A percentile compares a stretch with the other conserved stretches of the same genome.
phyloP scores from a whole-genome alignment of 345 rosid species.

The Odontarrhena argentea region DNA sequence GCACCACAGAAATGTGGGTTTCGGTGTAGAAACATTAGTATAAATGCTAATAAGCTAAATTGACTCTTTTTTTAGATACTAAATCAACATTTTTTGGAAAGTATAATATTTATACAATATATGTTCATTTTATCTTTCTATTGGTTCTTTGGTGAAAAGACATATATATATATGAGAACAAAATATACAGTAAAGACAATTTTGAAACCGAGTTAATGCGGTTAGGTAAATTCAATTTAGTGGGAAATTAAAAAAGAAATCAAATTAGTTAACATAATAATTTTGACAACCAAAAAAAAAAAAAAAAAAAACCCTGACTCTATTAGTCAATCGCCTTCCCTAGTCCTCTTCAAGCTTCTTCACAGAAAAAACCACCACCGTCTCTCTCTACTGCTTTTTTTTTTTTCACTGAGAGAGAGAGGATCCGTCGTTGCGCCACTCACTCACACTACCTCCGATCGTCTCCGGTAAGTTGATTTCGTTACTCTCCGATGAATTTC shows the following conservation, averaged over 20 bases:
- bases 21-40: not conserved
- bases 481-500: slow-evolving; percentile 16
- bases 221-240: slow-evolving; percentile 23
- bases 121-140: too few relatives aligned
- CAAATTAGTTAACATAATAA: slow-evolving; percentile 9
- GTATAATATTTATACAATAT: too few relatives aligned
- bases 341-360: slow-evolving; percentile 33
- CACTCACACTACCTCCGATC: slow-evolving; percentile 35
- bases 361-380: slow-evolving; percentile 36
- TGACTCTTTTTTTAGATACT: too few relatives aligned
- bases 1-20: not conserved
- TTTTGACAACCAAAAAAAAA: not conserved
- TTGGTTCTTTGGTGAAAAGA: too few relatives aligned
- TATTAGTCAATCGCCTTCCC: slow-evolving; percentile 40
- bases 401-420: slow-evolving; percentile 20
- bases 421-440: slow-evolving; percentile 29
- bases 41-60: not conserved
- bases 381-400: slow-evolving; percentile 31
- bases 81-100: too few relatives aligned
- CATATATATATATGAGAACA: too few relatives aligned
- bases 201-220: slow-evolving; percentile 16
- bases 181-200: not conserved
- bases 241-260: not conserved
- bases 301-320: slow-evolving; percentile 12
- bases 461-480: slow-evolving; percentile 28